phyloP scores from a whole-genome alignment of 1,284 basidiomycete genomes.

The Malassezia pachydermatis region DNA sequence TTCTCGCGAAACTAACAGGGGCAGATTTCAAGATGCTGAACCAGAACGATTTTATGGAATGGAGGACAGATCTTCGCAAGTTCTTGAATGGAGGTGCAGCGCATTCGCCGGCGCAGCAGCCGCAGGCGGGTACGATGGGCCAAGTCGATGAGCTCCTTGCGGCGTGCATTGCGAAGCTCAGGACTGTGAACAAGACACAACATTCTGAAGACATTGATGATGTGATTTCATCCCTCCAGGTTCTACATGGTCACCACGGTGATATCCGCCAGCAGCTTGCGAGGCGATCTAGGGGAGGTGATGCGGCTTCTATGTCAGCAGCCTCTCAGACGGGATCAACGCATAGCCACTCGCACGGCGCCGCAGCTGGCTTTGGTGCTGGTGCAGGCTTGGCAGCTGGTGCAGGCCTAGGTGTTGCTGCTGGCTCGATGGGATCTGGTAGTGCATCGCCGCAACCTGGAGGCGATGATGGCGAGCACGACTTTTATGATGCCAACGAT shows the following conservation, averaged over 20 bases:
- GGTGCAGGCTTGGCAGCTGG: not conserved
- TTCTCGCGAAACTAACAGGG: not conserved
- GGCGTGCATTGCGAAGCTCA: constrained; percentile 18
- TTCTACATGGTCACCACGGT: constrained; percentile 7
- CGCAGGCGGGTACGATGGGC: no score
- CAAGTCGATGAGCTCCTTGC: constrained; percentile 28
- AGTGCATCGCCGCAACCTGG: not conserved
- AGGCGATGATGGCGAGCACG: constrained; percentile 8
- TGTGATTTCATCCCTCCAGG: constrained; percentile 3
- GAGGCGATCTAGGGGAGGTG: not conserved
- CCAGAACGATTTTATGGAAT: constrained; percentile 37
- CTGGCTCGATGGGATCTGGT: no score
- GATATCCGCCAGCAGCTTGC: constrained; percentile 6
- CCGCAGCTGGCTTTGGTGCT: not conserved
- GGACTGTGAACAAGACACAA: not conserved
- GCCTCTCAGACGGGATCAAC: not conserved
- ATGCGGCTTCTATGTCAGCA: not conserved
- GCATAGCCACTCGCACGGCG: not conserved
- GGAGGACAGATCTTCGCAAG: constrained; percentile 33
- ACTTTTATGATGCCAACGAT: constrained; percentile 39
- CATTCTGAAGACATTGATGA: not conserved
- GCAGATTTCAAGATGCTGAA: constrained; percentile 41
- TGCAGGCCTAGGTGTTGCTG: not conserved
- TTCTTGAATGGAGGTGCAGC: constrained; percentile 28
- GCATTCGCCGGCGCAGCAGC: no score